Percentiles rank a stretch among this genome's conserved stretches.
Evolutionary conservation across 1,284 basidiomycete genomes (phyloP).

Genomic region (Pyrrhoderma noxium): DNA sequence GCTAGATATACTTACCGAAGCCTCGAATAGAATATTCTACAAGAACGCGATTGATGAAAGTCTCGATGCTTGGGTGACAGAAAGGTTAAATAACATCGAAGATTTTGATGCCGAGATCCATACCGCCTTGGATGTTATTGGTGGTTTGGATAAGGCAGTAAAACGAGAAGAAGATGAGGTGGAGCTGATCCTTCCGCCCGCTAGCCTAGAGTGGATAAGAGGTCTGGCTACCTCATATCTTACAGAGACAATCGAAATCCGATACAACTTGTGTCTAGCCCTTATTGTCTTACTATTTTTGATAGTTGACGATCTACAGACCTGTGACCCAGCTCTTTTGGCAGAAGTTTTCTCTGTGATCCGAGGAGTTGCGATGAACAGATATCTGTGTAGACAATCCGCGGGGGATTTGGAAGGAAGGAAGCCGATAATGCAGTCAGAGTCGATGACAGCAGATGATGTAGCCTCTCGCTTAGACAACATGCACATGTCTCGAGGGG

Average conservation of each 20-base stretch:
- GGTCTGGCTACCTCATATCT: slow-evolving; percentile 57
- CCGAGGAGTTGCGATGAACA: slow-evolving; percentile 62
- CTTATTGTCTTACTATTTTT: slow-evolving; percentile 68
- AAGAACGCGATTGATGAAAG: slow-evolving; percentile 50
- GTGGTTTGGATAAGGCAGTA: slow-evolving; percentile 59
- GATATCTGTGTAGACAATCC: slow-evolving; percentile 50
- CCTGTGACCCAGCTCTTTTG: slow-evolving; percentile 58
- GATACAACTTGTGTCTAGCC: slow-evolving; percentile 64
- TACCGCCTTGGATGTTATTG: slow-evolving; percentile 56
- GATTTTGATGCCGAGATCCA: slow-evolving; percentile 51
- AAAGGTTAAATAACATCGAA: slow-evolving; percentile 46
- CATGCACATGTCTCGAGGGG: slow-evolving; percentile 58
- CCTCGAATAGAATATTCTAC: slow-evolving; percentile 45
- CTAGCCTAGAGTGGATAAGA: slow-evolving; percentile 52
- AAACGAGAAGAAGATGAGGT: slow-evolving; percentile 68
- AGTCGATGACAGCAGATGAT: slow-evolving; percentile 45
- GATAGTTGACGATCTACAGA: slow-evolving; percentile 49
- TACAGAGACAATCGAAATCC: slow-evolving; percentile 52
- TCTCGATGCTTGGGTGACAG: slow-evolving; percentile 49
- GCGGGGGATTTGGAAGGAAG: slow-evolving; percentile 37
- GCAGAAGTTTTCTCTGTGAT: slow-evolving; percentile 75
- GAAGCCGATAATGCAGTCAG: slow-evolving; percentile 21
- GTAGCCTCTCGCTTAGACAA: slow-evolving; percentile 57
- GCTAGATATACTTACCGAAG: slow-evolving; percentile 64
- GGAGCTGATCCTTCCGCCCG: slow-evolving; percentile 44